Conservation (phyloP, 345 rosid species). For the Passiflora organensis region DNA sequence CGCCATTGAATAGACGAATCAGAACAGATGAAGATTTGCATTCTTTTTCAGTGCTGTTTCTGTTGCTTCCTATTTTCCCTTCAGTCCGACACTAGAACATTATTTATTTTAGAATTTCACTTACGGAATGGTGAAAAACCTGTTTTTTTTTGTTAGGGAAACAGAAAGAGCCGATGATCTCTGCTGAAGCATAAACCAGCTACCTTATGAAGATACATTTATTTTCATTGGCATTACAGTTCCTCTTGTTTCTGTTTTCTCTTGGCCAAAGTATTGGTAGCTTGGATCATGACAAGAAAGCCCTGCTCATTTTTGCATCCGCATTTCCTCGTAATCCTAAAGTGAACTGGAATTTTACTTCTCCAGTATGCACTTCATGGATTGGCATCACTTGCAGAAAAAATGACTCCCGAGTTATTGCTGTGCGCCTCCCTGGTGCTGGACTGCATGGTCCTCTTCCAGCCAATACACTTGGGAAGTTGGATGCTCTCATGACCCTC, state of each 20-base stretch:
- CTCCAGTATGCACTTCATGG: constrained; percentile 61
- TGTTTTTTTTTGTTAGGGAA: constrained; percentile 5
- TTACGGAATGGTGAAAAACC: too few relatives aligned
- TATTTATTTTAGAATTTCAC: too few relatives aligned
- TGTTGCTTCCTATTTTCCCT: too few relatives aligned
- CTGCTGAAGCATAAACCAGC: background rate
- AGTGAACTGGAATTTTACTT: constrained; percentile 67
- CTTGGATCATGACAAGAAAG: constrained; percentile 54
- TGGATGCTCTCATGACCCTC: constrained; percentile 63
- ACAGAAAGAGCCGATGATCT: constrained; percentile 11
- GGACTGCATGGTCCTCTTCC: constrained; percentile 82
- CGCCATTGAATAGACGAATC: too few relatives aligned
- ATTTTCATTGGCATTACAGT: constrained; percentile 25
- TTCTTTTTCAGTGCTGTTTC: too few relatives aligned
- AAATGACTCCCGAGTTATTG: constrained; percentile 47
- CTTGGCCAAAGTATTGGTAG: constrained; percentile 37
- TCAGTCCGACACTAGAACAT: too few relatives aligned
- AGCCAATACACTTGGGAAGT: constrained; percentile 60
- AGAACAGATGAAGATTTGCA: too few relatives aligned
- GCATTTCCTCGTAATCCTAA: constrained; percentile 66
- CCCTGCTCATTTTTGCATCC: constrained; percentile 68
- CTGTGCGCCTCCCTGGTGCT: constrained; percentile 73
- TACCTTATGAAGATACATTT: constrained; percentile 40
- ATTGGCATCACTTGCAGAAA: constrained; percentile 62
- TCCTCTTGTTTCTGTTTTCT: constrained; percentile 32